Evolutionary conservation across 1,284 basidiomycete genomes (phyloP), one percentile per base, ranked within the genome.

Genomic region (Singerocomus inundabilis): DNA sequence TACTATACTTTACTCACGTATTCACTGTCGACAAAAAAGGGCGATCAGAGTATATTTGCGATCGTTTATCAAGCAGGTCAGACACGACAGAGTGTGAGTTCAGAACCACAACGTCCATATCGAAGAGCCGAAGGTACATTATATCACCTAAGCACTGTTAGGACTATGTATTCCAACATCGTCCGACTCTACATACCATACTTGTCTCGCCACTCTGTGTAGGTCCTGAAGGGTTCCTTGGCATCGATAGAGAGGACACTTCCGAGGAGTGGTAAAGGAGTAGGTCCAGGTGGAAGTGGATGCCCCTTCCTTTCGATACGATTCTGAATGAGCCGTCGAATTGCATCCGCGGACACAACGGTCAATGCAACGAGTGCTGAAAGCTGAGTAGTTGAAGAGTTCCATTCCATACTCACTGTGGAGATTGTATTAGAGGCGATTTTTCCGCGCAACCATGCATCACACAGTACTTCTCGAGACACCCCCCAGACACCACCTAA

Each of bases 51-150:
- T 55, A 55, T 30, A 53, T 58, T 3, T 35, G 43, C 4, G 58
- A 58, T 37, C 58, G 49, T 30, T 60, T 59, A n/a, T 38, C 58
- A 1, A 60, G 48, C 6, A 60, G 3, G 3, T 54, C 55, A 1
- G 10, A 25, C 0, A 41, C 50, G 1, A 15, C 44, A 2, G 48
- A 29, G 15, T 3, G 11, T 2, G 52, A 49, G 31, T 55, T 55
- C 43, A 59, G 21, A 2, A 60, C 40, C 3, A 57, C 11, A 13
- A 53, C 33, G 16, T 59, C 51, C n/a, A 26, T 13, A 10, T 52
- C 44, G 30, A 59, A n/a, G 1, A 55, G 38, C 21, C 42, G 55
- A 36, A 45, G 10, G 13, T 59, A 60, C 25, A 58, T 18, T 0
- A 55, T 16, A 16, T 56, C 56, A 4, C 56, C 57, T 58, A 12